Conservation (phyloP, 2,329 filamentous ascomycete species). For the Verticillium longisporum region DNA sequence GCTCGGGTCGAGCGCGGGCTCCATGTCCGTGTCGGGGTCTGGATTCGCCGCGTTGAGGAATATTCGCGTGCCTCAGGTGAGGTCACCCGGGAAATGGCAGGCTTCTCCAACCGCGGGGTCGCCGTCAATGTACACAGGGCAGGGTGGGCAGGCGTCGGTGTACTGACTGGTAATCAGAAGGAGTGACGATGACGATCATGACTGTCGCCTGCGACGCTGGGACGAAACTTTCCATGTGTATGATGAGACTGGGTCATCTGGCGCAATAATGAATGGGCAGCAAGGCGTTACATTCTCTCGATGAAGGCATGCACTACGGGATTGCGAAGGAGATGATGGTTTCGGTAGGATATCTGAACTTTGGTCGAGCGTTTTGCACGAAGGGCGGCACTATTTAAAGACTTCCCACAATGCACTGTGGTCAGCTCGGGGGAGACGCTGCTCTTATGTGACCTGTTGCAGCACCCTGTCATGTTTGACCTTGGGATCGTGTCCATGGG, state of each 20-base stretch:
- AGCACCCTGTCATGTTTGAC: neutral
- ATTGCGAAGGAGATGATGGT: neutral
- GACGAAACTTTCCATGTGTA: neutral
- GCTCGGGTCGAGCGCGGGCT: conserved; percentile 17
- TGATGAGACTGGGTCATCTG: neutral
- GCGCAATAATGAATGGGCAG: neutral
- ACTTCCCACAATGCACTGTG: neutral
- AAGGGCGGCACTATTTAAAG: too few species aligned
- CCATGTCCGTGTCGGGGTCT: conserved; percentile 1
- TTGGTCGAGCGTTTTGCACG: neutral
- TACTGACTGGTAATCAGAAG: neutral
- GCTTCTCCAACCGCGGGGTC: neutral
- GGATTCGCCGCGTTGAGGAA: conserved; percentile 9
- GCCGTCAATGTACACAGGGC: neutral
- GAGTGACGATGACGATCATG: neutral
- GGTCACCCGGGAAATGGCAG: conserved; percentile 7
- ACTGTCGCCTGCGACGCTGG: neutral
- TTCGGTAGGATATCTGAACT: neutral
- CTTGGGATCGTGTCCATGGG: neutral
- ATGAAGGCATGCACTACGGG: neutral
- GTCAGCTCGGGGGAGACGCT: neutral
- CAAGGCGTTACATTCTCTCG: neutral
- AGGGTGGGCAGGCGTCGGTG: conserved; percentile 1
- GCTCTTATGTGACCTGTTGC: neutral
- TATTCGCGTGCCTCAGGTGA: conserved; percentile 8